Conservation (phyloP, 192 early-diverging fungal species). For the Backusella westeae region DNA sequence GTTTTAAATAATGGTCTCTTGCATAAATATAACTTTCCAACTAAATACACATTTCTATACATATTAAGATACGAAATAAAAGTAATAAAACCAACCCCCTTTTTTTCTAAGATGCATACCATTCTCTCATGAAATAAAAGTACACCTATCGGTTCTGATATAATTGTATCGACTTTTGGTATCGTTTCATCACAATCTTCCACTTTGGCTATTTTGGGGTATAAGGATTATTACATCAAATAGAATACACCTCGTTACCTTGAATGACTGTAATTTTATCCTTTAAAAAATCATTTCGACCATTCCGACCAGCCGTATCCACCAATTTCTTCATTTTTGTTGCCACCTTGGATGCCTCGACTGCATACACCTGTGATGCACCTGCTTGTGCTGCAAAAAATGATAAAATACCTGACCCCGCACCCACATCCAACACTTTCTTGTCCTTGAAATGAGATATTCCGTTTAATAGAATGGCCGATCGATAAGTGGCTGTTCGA, state of each 20-base stretch:
- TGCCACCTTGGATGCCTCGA: slow-evolving; percentile 95
- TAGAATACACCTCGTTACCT: slow-evolving; percentile 38
- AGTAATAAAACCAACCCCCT: background rate
- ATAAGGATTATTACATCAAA: background rate
- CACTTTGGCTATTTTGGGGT: slow-evolving; percentile 67
- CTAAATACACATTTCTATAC: slow-evolving; percentile 30
- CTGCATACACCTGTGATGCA: slow-evolving; percentile 85
- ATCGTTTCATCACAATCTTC: slow-evolving; percentile 72
- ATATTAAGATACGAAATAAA: background rate
- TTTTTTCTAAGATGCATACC: slow-evolving; percentile 42
- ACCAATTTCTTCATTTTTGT: slow-evolving; percentile 83
- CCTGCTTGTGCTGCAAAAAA: slow-evolving; percentile 95
- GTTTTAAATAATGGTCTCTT: slow-evolving; percentile 88
- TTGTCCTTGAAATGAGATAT: slow-evolving; percentile 73
- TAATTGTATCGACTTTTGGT: slow-evolving; percentile 89
- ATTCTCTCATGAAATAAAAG: slow-evolving; percentile 97
- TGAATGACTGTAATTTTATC: slow-evolving; percentile 82
- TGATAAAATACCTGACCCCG: slow-evolving; percentile 91
- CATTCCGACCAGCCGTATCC: slow-evolving; percentile 52
- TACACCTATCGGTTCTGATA: slow-evolving; percentile 97
- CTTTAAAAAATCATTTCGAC: slow-evolving; percentile 69
- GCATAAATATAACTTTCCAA: slow-evolving; percentile 84
- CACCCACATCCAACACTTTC: slow-evolving; percentile 90
- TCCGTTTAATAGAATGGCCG: slow-evolving; percentile 83
- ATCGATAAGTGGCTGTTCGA: slow-evolving; percentile 91